Evolutionary conservation across 805 yeast genomes (phyloP), one percentile per base, ranked within the genome.

Genomic region (Wickerhamia fluorescens): DNA sequence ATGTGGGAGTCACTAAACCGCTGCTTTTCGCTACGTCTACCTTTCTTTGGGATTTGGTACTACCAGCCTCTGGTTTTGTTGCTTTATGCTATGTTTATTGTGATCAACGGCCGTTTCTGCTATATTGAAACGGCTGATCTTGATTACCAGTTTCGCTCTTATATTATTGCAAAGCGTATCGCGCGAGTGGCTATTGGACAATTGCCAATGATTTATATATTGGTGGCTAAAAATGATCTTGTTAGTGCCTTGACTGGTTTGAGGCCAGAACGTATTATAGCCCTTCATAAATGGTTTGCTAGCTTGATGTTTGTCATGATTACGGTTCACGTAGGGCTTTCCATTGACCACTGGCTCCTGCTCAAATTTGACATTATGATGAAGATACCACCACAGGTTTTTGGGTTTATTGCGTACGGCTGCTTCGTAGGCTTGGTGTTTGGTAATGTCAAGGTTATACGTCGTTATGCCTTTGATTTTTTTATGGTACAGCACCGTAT

Each of bases 361-460:
- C 49, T 56, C 16, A 58, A 63, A 31, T 31, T 43, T 6, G 32
- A 43, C 6, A 41, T 61, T 7, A 63, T 65, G 71, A 31, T 68
- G 7, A 25, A 41, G 14, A 67, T 67, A 24, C 74, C 75, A 4
- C 73, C 73, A 1, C 68, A 62, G 34, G 61, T 63, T n/a, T 68
- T 68, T 45, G 75, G 74, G 6, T 54, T 61, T 44, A 67, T 68
- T 25, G 62, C 72, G 3, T 61, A 55, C 34, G 54, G 49, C 5
- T 45, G 57, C 24, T 52, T 66, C 41, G 51, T 50, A 14, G 26
- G 63, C 24, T 40, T 66, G 30, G 52, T 53, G 7, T 52, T 59
- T 47, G 65, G 56, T 4, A 54, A 63, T 20, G 24, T 57, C 12
- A 51, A 48, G 30, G 41, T 55, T 19, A 41, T 68, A 7, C 38